A percentile compares a stretch with the other conserved stretches of the same genome.
phyloP scores from a whole-genome alignment of 164 flowering plant species.

The Sextonia rubra region DNA sequence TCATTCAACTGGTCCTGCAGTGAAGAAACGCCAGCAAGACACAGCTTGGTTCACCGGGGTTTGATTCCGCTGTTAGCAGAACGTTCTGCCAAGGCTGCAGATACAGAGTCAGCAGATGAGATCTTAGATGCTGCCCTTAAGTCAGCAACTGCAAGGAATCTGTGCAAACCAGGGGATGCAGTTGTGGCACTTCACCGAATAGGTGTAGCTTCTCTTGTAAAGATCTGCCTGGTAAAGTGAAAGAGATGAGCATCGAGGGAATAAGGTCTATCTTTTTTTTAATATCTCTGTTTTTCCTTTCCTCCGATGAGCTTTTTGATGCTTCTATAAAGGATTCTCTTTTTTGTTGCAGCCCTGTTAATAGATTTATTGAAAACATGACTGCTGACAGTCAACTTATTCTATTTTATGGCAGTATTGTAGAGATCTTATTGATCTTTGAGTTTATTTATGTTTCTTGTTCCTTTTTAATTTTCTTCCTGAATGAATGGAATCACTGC shows the following conservation, averaged over 20 bases:
- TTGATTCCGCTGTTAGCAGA: conserved; percentile 63
- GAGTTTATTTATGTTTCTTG: no score
- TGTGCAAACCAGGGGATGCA: conserved; percentile 44
- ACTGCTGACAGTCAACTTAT: no score
- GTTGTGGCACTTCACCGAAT: conserved; percentile 47
- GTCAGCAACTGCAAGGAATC: conserved; percentile 46
- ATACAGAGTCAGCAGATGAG: conserved; percentile 77
- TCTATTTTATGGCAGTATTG: no score
- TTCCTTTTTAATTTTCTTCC: no score
- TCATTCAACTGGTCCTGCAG: conserved; percentile 74
- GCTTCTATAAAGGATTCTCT: no score
- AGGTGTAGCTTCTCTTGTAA: conserved; percentile 39
- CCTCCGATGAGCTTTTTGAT: background rate
- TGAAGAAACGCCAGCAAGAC: conserved; percentile 80
- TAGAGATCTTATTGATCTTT: no score
- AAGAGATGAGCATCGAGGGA: background rate
- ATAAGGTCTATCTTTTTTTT: background rate
- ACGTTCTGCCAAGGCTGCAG: conserved; percentile 82
- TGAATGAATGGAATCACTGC: no score
- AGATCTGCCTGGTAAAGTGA: conserved; percentile 45
- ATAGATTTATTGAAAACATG: no score
- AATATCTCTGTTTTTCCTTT: background rate
- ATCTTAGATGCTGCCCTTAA: conserved; percentile 64
- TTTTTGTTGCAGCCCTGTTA: no score
- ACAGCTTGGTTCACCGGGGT: conserved; percentile 68